Base-by-base conservation (phyloP, 768 basidiomycete genomes). In the Boletus rubroflammeus region DNA sequence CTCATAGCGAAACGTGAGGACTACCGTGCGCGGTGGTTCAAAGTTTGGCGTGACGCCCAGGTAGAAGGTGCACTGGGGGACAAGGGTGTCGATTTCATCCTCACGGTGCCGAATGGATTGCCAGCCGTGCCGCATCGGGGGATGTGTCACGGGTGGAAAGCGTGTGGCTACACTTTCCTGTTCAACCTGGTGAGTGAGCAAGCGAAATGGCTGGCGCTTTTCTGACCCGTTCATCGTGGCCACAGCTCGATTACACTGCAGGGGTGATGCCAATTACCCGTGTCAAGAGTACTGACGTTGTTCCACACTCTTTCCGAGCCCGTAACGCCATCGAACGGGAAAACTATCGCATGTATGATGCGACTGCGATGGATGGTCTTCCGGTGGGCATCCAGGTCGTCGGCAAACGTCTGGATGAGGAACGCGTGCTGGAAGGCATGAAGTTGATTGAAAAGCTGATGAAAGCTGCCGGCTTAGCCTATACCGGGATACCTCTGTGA, bases 121-220 rank as follows among this genome's bases (percentile, higher is more conserved):
- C 83, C 86, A 2, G 86, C 85, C 0, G 68, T 84, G 21, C 76
- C 78, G 41, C 76, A 83, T 48, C 75, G 77, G 2, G 76, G 76
- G 3, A 79, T 77, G 60, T 77, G 78, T 55, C 77, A 78, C n/a
- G 78, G 79, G 15, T 73, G 82, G 61, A 76, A 80, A 69, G 81
- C 82, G 41, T 81, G 81, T 8, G 80, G 79, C 7, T 86, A 85
- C 63, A 82, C 85, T 0, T 81, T 83, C 61, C 61, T 89, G 31
- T 90, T 85, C 71, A 89, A 84, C 55, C 58, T 88, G 62, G 86
- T 85, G 42, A 25, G 21, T 64, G 11, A 35, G 3, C 34, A 1
- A 31, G 23, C 25, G n/a, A 41, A n/a, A 42, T 3, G 8, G 9
- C 5, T 6, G 41, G 9, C 25, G 4, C 17, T 13, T 17, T 26